Evolutionary conservation across 306 rosid genomes (phyloP).

Genomic region (Vachellia pachyceras): DNA sequence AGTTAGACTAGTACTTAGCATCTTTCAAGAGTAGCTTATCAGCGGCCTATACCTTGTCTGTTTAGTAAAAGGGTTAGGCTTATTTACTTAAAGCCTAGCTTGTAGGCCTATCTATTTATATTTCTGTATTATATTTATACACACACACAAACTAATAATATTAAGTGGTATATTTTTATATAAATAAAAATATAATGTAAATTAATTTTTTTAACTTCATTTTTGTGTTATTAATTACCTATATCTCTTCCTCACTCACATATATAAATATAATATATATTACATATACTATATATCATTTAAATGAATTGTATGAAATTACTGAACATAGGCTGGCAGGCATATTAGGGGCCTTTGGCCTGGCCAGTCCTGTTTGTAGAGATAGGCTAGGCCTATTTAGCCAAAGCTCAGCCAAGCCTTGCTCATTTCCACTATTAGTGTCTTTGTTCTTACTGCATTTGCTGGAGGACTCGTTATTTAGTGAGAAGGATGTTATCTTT

Average conservation of each 20-base stretch:
- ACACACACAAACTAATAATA: neutral
- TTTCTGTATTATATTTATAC: neutral
- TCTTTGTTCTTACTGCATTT: constrained; percentile 27
- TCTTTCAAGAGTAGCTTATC: neutral
- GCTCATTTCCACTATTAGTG: neutral
- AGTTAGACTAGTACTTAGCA: neutral
- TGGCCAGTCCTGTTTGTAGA: neutral
- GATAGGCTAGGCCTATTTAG: neutral
- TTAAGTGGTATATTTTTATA: neutral
- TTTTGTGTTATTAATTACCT: neutral
- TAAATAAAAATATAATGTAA: neutral
- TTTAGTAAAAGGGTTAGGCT: neutral
- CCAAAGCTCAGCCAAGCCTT: neutral
- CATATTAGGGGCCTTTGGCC: neutral
- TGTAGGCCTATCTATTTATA: neutral
- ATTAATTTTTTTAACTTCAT: too few species aligned
- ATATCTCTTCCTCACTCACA: neutral
- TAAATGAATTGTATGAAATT: neutral
- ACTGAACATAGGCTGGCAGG: neutral
- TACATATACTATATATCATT: neutral
- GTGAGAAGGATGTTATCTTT: constrained; percentile 6
- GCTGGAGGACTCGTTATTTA: constrained; percentile 10
- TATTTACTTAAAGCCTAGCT: neutral
- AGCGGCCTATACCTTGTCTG: neutral
- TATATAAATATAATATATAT: neutral